Evolutionary conservation across 139 green algal species (phyloP), one percentile per base, ranked within the genome.

Genomic region (Desmodesmus armatus): DNA sequence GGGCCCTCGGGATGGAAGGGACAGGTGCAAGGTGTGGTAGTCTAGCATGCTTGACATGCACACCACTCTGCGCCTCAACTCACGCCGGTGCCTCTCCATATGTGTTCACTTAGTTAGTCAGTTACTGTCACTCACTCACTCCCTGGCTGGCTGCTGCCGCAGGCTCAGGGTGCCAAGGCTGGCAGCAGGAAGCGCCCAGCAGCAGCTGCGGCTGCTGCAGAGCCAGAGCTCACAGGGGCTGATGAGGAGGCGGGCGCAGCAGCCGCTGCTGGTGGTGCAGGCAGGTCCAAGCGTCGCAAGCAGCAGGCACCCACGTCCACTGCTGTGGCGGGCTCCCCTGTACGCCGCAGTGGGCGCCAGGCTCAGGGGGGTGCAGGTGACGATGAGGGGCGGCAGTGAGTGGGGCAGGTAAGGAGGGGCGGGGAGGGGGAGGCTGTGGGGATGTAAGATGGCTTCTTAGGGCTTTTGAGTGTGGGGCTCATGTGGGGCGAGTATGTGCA

Each of bases 321-420:
- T n/a, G n/a, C n/a, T n/a, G n/a, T n/a, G n/a, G n/a, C n/a, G n/a
- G n/a, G n/a, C n/a, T n/a, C n/a, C n/a, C n/a, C 29, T 43, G 25
- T 27, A 37, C 65, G 65, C 65, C 41, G 65, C 33, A 33, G 33
- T 1, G 17, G 65, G 23, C 31, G 25, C n/a, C 71, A 79, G 71
- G 43, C 19, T 7, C 9, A 27, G 71, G 3, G 17, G 29, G 44
- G 11, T n/a, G 71, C 62, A 11, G 40, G 35, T 23, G 74, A 81
- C 17, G 74, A 81, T 62, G 74, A 77, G 1, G 69, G 33, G 5
- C 74, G 37, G 74, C 74, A 69, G 74, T 69, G 31, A 81, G 74
- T 51, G 51, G 51, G 15, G 74, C 74, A 67, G 74, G 74, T 81
- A 51, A 51, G 74, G 9, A 43, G 63, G 29, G 23, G 17, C 63